These are phyloP conservation scores for Aspergillus aculeatus DNA, from an alignment of 2,329 filamentous ascomycete species.

Conservation along the genomic window DNA sequence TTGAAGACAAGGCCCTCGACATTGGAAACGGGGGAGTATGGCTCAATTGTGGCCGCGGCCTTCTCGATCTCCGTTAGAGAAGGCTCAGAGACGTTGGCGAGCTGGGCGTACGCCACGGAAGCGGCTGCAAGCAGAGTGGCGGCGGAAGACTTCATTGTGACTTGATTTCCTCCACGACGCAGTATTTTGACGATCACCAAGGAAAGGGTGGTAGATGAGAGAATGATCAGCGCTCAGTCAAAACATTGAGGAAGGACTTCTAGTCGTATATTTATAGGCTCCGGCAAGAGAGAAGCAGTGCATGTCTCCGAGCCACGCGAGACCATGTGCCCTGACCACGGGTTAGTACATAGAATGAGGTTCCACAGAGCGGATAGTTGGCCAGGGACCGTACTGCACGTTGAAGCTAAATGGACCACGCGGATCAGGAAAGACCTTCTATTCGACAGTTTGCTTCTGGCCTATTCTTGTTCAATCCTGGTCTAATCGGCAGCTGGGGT, in stretches of 20 bases:
- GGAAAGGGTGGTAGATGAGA: neutral
- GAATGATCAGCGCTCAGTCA: constrained; percentile 8
- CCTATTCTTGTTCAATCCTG: neutral
- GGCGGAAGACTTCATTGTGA: constrained; percentile 46
- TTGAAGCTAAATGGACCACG: constrained; percentile 10
- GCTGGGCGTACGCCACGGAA: constrained; percentile 28
- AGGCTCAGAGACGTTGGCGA: constrained; percentile 26
- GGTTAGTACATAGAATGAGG: neutral
- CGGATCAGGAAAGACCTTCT: constrained; percentile 6
- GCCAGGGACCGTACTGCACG: neutral
- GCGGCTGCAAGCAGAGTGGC: constrained; percentile 28
- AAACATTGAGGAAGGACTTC: neutral
- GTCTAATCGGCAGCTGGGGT: neutral
- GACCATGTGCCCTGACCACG: constrained; percentile 1
- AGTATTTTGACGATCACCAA: neutral
- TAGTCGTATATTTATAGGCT: neutral
- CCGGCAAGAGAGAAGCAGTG: neutral
- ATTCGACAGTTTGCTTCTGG: constrained; percentile 10
- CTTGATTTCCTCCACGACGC: neutral
- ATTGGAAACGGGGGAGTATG: constrained; percentile 61
- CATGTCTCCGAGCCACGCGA: neutral
- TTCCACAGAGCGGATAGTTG: constrained; percentile 2
- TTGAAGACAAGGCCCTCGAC: constrained; percentile 72
- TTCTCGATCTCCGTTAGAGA: constrained; percentile 29
- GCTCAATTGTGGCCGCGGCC: constrained; percentile 57